Base-by-base conservation (phyloP, 2,329 filamentous ascomycete species). In the Aspergillus tamarii region DNA sequence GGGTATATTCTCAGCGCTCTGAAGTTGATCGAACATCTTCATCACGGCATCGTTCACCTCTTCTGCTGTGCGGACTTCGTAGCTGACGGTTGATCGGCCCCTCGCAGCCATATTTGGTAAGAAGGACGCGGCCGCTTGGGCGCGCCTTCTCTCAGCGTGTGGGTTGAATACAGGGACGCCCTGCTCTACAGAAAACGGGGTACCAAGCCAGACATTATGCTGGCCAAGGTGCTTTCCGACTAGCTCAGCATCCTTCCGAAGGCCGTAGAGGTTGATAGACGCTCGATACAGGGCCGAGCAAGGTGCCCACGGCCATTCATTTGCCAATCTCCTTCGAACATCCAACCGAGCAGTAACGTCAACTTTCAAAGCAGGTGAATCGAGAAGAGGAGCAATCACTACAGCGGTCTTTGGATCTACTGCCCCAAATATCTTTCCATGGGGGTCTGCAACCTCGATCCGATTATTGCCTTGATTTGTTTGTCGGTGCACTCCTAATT, bases 1-100 rank as follows among this genome's bases (percentile, higher is more conserved):
- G 0, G 91, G 91, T 8, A 98, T 81, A 64, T 92, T 88, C 61
- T 96, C 91, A 11, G 85, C 88, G 70, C 89, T 89, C 30, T 89
- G 87, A 45, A 97, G 86, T 9, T 89, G 90, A 79, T 97, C 93
- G 72, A 99, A 97, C 74, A 98, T 92, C 48, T 88, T 89, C 76
- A 92, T 87, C 26, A 97, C 91, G 62, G 97, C 93, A 66, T 88
- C 89, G 11, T 91, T 90, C 64, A 97, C 90, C 77, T 98, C 93
- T 70, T 98, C 94, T 0, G 89, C 88, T 0, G 92, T 94, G 36
- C 92, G 87, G 55, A 80, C 77, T 59, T 82, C 81, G 34, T 77
- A 78, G 43, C 75, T 74, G 54, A 76, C 67, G 8, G 59, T 61
- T 1, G 69, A 50, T 16, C 75, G 72, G 36, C 69, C 70, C 57